Evolutionary conservation across 805 yeast species (phyloP), one percentile per base, ranked within the genome.

Genomic region (Barnettozyma sucrosica): DNA sequence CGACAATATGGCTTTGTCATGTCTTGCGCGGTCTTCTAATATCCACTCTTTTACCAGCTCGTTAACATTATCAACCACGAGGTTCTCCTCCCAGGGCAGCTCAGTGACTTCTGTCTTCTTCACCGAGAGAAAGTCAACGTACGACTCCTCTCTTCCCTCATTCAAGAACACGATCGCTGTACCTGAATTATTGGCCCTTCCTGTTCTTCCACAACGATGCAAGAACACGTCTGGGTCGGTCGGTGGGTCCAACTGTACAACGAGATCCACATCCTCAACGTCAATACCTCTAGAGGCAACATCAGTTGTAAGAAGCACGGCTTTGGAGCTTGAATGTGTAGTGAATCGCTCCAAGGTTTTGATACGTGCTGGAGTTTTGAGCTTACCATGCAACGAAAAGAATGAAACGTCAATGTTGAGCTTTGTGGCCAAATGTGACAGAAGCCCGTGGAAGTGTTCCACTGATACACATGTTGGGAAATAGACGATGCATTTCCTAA

Each of bases 271-370:
- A 46, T 90, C 93, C 0, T 96, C 95, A 25, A 93, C 83, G 69
- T 93, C 99, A 20, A 93, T 78, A 38, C 99, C 99, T 61, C 99
- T 76, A 0, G 98, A 97, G 0, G 99, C 97, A n/a, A 93, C 97
- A 71, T 93, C 99, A 0, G 99, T 93, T 2, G 99, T 89, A 66
- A 93, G 69, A 21, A 93, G 66, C 0, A 92, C 78, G 9, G 82
- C 71, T 53, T 80, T 82, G 3, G 66, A 65, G 7, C 62, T 58
- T 5, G 58, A 51, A 21, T 49, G 39, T 5, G 30, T 34, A 19
- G 56, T 60, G 61, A 92, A 93, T 30, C 65, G 68, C 10, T 72
- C 71, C 39, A 92, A 67, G 0, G 96, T 86, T 61, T 79, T 85
- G 45, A 84, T 66, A 54, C 99, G 75, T 14, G 96, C 79, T 41